These are phyloP conservation scores for Globisporangium spinosum DNA, from an alignment of 352 stramenopile genomes.

Conservation along the genomic window DNA sequence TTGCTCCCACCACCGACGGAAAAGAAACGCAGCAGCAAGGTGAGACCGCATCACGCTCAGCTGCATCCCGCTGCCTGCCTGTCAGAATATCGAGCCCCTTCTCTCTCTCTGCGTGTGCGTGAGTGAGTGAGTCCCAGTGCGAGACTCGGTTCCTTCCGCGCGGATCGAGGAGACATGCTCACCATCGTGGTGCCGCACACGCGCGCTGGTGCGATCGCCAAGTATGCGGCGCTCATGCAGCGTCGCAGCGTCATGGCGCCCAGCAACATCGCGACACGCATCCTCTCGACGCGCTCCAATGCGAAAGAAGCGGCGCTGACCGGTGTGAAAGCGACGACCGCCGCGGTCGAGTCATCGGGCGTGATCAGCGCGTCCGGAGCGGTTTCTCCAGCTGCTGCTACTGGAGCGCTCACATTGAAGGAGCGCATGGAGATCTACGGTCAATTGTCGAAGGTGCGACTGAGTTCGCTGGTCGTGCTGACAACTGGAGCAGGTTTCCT, in stretches of 20 bases:
- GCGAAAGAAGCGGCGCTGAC: conserved; percentile 36
- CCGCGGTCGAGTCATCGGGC: conserved; percentile 23
- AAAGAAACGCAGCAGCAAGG: conserved; percentile 18
- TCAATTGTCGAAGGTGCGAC: conserved; percentile 93
- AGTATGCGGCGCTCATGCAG: conserved; percentile 10
- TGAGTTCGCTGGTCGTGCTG: conserved; percentile 95
- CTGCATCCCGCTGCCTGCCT: not conserved
- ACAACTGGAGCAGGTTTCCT: conserved; percentile 96
- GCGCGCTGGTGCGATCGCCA: conserved; percentile 10
- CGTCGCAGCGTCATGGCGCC: not conserved
- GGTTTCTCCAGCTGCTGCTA: conserved; percentile 2
- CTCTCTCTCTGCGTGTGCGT: not conserved
- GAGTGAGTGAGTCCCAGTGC: not conserved
- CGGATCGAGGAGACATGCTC: conserved; percentile 15
- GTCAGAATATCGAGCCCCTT: not conserved
- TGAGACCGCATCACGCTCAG: not conserved
- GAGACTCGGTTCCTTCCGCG: conserved; percentile 1
- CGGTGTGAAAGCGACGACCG: conserved; percentile 29
- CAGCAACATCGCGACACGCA: conserved; percentile 27
- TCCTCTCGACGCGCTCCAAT: conserved; percentile 59
- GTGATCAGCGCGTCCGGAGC: conserved; percentile 2
- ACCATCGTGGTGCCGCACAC: conserved; percentile 17
- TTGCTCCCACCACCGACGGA: conserved; percentile 15
- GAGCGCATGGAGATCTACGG: conserved; percentile 73
- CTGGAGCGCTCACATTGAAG: conserved; percentile 44